Conservation (phyloP, 2,329 filamentous ascomycete species). For the Paracamarosporium sp. region DNA sequence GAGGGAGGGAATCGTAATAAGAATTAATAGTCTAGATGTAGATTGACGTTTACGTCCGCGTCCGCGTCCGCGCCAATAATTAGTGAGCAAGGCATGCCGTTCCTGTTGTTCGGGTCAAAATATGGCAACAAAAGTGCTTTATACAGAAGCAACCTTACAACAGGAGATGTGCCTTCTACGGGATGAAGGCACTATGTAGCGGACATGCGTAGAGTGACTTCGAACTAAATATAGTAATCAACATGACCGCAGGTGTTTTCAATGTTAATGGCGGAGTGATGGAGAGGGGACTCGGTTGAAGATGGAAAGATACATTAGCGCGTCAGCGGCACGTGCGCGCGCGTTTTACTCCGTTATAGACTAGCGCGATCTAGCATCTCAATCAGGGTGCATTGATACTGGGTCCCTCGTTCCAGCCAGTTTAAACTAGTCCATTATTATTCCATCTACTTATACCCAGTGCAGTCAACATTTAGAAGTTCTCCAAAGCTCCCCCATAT, state of each 20-base stretch:
- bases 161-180: neutral
- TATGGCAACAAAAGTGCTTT: neutral
- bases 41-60: too few species aligned
- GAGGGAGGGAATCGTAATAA: too few species aligned
- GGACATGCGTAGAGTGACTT: neutral
- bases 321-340: neutral
- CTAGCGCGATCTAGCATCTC: neutral
- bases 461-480: too few species aligned
- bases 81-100: neutral
- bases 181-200: too few species aligned
- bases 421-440: too few species aligned
- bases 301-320: neutral
- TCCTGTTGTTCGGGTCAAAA: neutral
- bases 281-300: neutral
- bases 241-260: neutral
- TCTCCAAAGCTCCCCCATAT: too few species aligned
- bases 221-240: neutral
- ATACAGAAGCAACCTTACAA: neutral
- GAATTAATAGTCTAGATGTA: too few species aligned
- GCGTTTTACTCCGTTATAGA: neutral
- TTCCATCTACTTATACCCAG: too few species aligned
- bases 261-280: neutral
- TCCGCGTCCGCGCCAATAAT: too few species aligned
- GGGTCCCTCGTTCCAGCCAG: too few species aligned
- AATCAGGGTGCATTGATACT: too few species aligned